A percentile compares a stretch with the other conserved stretches of the same genome.
These are phyloP conservation scores for Papilionanthe hybrid DNA, from an alignment of 116 monocot genomes.

Conservation along the genomic window DNA sequence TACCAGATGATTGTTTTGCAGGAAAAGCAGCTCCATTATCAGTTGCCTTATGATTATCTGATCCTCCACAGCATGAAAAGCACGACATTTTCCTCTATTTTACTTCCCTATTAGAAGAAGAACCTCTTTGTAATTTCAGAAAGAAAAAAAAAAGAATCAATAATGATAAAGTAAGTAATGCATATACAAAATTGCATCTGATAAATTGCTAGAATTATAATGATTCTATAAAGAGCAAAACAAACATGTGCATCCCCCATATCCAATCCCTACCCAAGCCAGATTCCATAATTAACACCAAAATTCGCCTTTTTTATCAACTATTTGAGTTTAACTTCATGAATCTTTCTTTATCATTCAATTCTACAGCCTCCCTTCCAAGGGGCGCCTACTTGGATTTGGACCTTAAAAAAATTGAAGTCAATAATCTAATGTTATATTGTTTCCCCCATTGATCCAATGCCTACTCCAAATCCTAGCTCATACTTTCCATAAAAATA, in stretches of 20 bases:
- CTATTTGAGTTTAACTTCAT: background rate
- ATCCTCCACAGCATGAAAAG: constrained; percentile 35
- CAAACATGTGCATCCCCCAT: background rate
- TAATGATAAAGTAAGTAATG: background rate
- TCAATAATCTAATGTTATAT: background rate
- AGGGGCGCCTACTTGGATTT: background rate
- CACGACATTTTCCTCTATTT: constrained; percentile 30
- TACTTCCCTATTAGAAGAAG: background rate
- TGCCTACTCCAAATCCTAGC: background rate
- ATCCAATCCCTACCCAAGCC: background rate
- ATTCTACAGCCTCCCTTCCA: background rate
- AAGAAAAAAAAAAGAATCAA: background rate
- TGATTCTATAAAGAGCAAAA: background rate
- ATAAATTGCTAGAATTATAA: background rate
- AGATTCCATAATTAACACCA: background rate
- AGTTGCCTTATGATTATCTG: constrained; percentile 15
- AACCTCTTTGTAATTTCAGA: background rate
- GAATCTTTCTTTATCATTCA: constrained; percentile 1
- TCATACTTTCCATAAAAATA: background rate
- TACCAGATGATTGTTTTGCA: constrained; percentile 29
- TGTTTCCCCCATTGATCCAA: background rate
- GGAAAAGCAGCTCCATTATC: constrained; percentile 15
- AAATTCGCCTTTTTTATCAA: background rate
- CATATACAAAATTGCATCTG: background rate
- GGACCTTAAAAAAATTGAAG: background rate